Evolutionary conservation across 2,329 filamentous ascomycete species (phyloP).

Genomic region (Scytalidium lignicola): DNA sequence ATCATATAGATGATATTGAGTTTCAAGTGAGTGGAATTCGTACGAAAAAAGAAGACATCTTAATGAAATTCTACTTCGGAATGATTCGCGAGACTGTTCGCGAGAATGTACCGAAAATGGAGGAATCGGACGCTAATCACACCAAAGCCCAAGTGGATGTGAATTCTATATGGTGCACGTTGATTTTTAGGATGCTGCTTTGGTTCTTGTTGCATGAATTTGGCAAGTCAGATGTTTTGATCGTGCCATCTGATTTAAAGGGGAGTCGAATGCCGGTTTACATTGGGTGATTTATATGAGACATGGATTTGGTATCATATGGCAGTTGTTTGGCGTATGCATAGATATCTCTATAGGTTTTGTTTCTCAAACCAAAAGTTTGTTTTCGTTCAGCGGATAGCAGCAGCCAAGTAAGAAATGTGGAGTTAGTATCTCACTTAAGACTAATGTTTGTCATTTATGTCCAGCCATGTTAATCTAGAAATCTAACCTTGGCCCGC

Average conservation of each 20-base stretch:
- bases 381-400: no score
- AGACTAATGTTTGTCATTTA: no score
- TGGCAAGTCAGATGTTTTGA: slow-evolving; percentile 47
- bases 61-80: slow-evolving; percentile 50
- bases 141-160: slow-evolving; percentile 9
- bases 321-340: neutral
- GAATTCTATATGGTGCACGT: slow-evolving; percentile 46
- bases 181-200: slow-evolving; percentile 53
- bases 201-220: slow-evolving; percentile 55
- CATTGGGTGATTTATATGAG: slow-evolving; percentile 34
- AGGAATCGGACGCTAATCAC: slow-evolving; percentile 17
- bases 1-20: slow-evolving; percentile 40
- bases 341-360: neutral
- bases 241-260: slow-evolving; percentile 47
- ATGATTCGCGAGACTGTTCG: slow-evolving; percentile 38
- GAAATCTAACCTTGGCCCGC: no score
- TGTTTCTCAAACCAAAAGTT: neutral
- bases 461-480: no score
- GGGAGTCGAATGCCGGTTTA: slow-evolving; percentile 53
- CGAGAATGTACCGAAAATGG: slow-evolving; percentile 25
- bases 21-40: slow-evolving; percentile 22
- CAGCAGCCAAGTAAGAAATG: no score
- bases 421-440: no score
- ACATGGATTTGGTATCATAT: neutral
- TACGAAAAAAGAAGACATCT: slow-evolving; percentile 42